Evolutionary conservation across 202 grass and related monocot species (phyloP).

Genomic region (Schoenoplectus triqueter): DNA sequence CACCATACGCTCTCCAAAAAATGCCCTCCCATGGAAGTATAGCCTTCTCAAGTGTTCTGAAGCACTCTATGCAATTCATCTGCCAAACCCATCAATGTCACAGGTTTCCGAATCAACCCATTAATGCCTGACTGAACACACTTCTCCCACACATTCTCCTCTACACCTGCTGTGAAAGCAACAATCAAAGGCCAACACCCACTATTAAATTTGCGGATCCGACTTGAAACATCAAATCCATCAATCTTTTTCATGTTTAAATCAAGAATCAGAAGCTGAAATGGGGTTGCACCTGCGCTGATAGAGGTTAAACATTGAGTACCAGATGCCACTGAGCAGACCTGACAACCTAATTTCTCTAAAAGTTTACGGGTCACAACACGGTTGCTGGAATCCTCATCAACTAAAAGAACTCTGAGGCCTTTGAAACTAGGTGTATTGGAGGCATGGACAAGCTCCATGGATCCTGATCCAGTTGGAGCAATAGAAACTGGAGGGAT

Average conservation of each 20-base stretch:
- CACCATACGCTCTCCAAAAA: slow-evolving; percentile 45
- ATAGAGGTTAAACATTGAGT: slow-evolving; percentile 69
- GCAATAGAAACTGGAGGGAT: slow-evolving; percentile 49
- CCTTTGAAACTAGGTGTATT: slow-evolving; percentile 67
- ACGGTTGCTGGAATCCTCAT: slow-evolving; percentile 70
- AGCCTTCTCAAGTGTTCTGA: slow-evolving; percentile 70
- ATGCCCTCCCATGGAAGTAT: slow-evolving; percentile 25
- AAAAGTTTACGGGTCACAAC: slow-evolving; percentile 81
- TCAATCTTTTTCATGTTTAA: slow-evolving; percentile 72
- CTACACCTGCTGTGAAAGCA: slow-evolving; percentile 58
- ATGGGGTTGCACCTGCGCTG: slow-evolving; percentile 45
- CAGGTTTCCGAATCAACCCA: slow-evolving; percentile 79
- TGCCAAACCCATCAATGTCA: slow-evolving; percentile 66
- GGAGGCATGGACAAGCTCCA: background rate
- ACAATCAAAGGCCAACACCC: slow-evolving; percentile 80
- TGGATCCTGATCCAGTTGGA: slow-evolving; percentile 41
- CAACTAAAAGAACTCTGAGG: slow-evolving; percentile 65
- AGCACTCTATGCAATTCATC: slow-evolving; percentile 93
- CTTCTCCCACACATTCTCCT: slow-evolving; percentile 61
- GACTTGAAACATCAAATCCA: slow-evolving; percentile 69
- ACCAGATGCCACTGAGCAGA: slow-evolving; percentile 61
- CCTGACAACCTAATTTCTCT: slow-evolving; percentile 79
- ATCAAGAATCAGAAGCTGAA: slow-evolving; percentile 79
- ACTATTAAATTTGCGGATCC: slow-evolving; percentile 76
- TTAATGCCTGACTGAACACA: slow-evolving; percentile 82